These are phyloP conservation scores for Olyra latifolia DNA, from an alignment of 176 grass and related monocot species.

Conservation along the genomic window DNA sequence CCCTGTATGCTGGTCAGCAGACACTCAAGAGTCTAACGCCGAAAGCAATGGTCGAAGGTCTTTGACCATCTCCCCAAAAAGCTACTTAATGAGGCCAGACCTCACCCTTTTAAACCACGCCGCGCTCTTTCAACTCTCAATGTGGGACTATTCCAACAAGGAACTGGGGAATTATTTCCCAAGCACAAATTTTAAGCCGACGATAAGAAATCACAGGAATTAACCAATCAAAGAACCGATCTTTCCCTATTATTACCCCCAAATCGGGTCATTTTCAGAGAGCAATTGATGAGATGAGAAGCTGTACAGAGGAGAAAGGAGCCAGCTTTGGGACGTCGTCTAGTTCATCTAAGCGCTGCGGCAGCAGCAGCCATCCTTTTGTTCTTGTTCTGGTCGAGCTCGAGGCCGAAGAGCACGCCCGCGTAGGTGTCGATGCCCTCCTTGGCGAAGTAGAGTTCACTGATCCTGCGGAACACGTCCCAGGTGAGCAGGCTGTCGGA, in stretches of 20 bases:
- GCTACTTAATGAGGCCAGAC: too few relatives aligned
- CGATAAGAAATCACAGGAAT: background rate
- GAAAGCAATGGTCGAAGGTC: too few relatives aligned
- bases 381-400: background rate
- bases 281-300: background rate
- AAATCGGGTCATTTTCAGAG: background rate
- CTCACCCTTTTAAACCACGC: too few relatives aligned
- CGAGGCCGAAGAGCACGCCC: conserved; percentile 61
- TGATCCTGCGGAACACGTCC: conserved; percentile 61
- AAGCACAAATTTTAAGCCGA: background rate
- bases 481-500: conserved; percentile 88
- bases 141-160: too few relatives aligned
- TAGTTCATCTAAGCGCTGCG: background rate
- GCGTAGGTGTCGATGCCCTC: conserved; percentile 22
- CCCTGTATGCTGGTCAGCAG: too few relatives aligned
- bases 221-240: conserved; percentile 32
- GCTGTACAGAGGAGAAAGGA: background rate
- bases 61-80: too few relatives aligned
- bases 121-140: too few relatives aligned
- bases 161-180: too few relatives aligned
- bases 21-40: too few relatives aligned
- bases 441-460: conserved; percentile 50
- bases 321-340: background rate
- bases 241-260: background rate
- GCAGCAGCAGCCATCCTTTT: background rate